Base-by-base conservation (phyloP, 2,329 filamentous ascomycete genomes). In the Biscogniauxia marginata region DNA sequence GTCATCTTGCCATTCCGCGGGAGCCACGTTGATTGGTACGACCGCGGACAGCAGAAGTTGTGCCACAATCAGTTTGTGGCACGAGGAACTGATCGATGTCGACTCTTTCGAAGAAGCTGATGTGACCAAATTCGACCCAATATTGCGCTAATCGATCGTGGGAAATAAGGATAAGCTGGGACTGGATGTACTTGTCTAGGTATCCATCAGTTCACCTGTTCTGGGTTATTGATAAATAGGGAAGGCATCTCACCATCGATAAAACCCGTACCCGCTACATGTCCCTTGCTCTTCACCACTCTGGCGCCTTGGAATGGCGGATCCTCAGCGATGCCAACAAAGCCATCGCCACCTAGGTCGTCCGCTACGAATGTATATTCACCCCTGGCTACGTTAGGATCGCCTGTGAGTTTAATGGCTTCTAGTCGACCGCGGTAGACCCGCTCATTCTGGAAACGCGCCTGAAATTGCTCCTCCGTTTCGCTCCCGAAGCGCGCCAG, bases 401-500 rank as follows among this genome's bases (percentile, higher is more conserved):
- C 93, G 0, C 93, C 93, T 0, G 93, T 98, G 30, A 99, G 76
- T 71, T 98, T 98, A 67, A 97, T 86, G 0, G 89, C 93, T 70
- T 93, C 86, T 3, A 98, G 72, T 1, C 85, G 53, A 4, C 91
- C 91, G 11, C 77, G 79, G 62, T 89, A 85, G 1, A 84, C 75
- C 13, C 75, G 74, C 22, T 77, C 76, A 13, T 79, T 74, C 1
- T 71, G 67, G 49, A 77, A 77, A 18, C 81, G 75, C 34, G 67
- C 64, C 30, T 77, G 66, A 70, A 77, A 84, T n/a, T 73, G 74
- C 8, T 74, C 72, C 16, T 77, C 71, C 4, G 74, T 74, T 63
- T 87, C 81, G 11, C 64, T 65, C 0, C 73, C 67, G 7, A 62
- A 53, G 47, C 74, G 75, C 4, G 71, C 61, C 2, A 84, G 67